phyloP scores from a whole-genome alignment of 2,329 filamentous ascomycete genomes.

The Chrysoporthe austroafricana region DNA sequence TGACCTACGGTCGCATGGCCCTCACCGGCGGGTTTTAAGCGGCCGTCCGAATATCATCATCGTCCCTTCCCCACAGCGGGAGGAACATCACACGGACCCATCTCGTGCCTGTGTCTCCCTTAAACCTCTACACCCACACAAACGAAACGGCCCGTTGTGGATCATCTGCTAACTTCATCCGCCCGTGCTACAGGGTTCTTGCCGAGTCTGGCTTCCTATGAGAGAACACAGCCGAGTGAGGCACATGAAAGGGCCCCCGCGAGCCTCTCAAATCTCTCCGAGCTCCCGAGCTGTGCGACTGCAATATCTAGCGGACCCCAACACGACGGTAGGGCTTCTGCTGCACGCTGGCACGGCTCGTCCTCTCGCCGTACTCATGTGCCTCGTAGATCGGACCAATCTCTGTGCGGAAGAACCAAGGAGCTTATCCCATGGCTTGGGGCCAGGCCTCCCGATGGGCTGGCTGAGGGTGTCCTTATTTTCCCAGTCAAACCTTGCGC shows the following conservation, averaged over 20 bases:
- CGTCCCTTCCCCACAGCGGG: not conserved
- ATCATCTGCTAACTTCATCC: conserved; percentile 31
- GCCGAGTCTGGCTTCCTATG: conserved; percentile 65
- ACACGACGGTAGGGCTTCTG: not conserved
- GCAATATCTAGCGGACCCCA: not conserved
- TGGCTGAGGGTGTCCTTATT: not conserved
- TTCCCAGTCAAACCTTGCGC: not conserved
- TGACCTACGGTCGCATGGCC: conserved; percentile 30
- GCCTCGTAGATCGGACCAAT: not conserved
- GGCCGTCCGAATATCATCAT: conserved; percentile 17
- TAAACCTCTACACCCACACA: conserved; percentile 17
- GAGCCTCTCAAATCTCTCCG: conserved; percentile 10
- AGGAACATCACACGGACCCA: conserved; percentile 18
- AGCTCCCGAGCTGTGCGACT: conserved; percentile 15
- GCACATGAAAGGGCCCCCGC: conserved; percentile 11
- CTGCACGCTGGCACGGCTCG: not conserved
- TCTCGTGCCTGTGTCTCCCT: conserved; percentile 19
- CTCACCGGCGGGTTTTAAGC: conserved; percentile 25
- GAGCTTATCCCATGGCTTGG: not conserved
- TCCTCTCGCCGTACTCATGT: not conserved
- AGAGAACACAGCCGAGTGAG: conserved; percentile 30
- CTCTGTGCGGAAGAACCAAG: not conserved
- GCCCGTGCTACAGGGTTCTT: conserved; percentile 52
- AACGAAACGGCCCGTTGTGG: not conserved
- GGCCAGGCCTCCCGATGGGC: not conserved